Evolutionary conservation across 257 asterid species (phyloP), one percentile per base, ranked within the genome.

Genomic region (Marsdenia floribunda): DNA sequence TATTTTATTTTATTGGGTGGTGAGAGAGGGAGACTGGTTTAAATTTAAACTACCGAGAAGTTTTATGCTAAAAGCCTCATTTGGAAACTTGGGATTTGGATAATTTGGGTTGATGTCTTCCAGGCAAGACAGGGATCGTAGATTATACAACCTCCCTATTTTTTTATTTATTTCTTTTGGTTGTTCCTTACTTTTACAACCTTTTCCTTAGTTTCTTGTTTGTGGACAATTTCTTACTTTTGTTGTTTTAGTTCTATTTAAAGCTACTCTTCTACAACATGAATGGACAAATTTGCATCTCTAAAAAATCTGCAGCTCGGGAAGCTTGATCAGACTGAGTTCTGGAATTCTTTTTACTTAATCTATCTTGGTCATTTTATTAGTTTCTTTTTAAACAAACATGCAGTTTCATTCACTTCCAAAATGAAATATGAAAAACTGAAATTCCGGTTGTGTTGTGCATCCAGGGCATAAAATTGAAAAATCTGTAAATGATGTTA

Each of bases 291-390:
- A 35, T 44, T 22, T 37, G 38, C 63, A 14, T 7, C 50, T 24
- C 77, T 78, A 10, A 26, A 58, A 22, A 74, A 35, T 49, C 14
- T 83, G 78, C 77, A 95, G 98, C 84, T 92, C 82, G 88, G 87
- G 88, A 92, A 95, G 82, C 96, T 95, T 13, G 96, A 92, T 81
- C 96, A 86, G 53, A 90, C 96, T 16, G 99, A 95, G 85, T 95
- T 92, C 70, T 91, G 90, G 38, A 65, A 64, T 37, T 18, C 5
- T 6, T 21, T 21, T 21, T 21, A 22, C 22, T 55, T 5, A 7
- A 55, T 55, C 22, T 55, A 55, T 55, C 61, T 55, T 55, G 15
- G 42, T 64, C 47, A 5, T 33, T 40, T 35, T 46, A 33, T 64
- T 19, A 64, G n/a, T 65, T 42, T 37, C 10, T 42, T 4, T 16